A percentile compares a stretch with the other conserved stretches of the same genome.
These are phyloP conservation scores for Metschnikowia santaceciliae DNA, from an alignment of 805 yeast genomes.

Conservation along the genomic window DNA sequence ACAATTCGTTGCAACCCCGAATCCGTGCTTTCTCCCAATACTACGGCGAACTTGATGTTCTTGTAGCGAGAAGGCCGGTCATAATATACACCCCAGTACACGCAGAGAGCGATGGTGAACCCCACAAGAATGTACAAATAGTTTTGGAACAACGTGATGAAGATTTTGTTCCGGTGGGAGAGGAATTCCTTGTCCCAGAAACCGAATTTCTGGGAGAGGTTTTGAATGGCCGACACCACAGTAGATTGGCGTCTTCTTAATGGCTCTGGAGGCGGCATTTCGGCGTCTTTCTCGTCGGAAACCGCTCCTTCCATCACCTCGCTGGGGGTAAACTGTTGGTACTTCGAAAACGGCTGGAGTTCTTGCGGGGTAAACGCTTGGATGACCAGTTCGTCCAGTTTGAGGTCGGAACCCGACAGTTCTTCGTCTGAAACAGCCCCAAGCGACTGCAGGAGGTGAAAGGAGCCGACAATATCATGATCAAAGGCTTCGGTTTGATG, in stretches of 20 bases:
- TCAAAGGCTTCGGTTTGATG: slow-evolving; percentile 5
- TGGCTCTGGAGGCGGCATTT: background rate
- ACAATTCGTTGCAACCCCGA: slow-evolving; percentile 12
- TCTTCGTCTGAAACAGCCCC: background rate
- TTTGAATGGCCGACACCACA: slow-evolving; percentile 20
- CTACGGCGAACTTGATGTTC: slow-evolving; percentile 23
- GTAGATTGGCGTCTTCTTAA: slow-evolving; percentile 18
- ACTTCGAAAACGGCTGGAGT: background rate
- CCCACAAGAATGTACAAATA: slow-evolving; percentile 22
- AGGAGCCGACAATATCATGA: slow-evolving; percentile 7
- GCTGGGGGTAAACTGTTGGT: background rate
- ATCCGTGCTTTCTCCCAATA: slow-evolving; percentile 21
- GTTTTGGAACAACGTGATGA: slow-evolving; percentile 21
- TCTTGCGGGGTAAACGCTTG: background rate
- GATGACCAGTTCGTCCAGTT: background rate
- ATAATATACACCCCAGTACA: slow-evolving; percentile 34
- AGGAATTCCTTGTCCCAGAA: slow-evolving; percentile 29
- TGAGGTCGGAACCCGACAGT: background rate
- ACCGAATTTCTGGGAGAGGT: slow-evolving; percentile 19
- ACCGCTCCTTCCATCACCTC: background rate
- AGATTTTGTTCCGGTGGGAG: slow-evolving; percentile 21
- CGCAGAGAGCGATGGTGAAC: slow-evolving; percentile 22
- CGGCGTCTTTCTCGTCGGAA: too few relatives aligned
- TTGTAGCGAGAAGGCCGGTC: slow-evolving; percentile 19
- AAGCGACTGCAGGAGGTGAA: slow-evolving; percentile 5